Base-by-base conservation (phyloP, 2,329 filamentous ascomycete species). In the Stemphylium beticola region DNA sequence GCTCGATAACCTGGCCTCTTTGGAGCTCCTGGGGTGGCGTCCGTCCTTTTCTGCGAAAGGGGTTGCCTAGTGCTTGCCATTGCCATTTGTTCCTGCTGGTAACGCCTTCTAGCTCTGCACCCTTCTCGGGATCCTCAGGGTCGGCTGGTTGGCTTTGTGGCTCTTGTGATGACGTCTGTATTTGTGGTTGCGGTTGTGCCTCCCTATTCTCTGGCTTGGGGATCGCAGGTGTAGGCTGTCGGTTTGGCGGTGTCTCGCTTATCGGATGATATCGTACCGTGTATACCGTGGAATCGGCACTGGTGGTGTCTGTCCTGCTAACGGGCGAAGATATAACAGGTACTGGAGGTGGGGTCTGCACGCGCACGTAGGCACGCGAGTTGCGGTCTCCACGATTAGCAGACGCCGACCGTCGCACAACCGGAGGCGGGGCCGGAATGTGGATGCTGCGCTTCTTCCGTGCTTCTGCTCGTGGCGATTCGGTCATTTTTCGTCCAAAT, bases 241-340 rank as follows among this genome's bases (percentile, higher is more conserved):
- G 57, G 6, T 57, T 52, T 11, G 70, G 64, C 33, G 71, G 71
- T 24, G 71, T 44, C 73, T 80, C 34, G 78, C 82, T 52, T 77
- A 83, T 77, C 12, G 83, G 79, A 63, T 87, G 83, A 64, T 87
- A 86, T 26, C 83, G 82, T 26, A 88, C 82, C 46, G 84, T 82
- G 65, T 88, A 88, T 4, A 87, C 82, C 1, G 86, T 88, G 57
- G 85, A 87, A 22, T 82, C 82, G 8, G 84, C 84, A 69, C 85
- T 87, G 5, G 81, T 82, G 1, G 84, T 86, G 62, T 88, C 85
- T 17, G 82, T 81, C 58, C 85, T 78, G 65, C 83, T 87, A 33
- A 87, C 75, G 1, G 85, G 85, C 10, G 84, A 85, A 7, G 80
- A 76, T 17, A 80, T 75, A 41, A 76, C 74, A 36, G 75, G 71